phyloP scores from a whole-genome alignment of 306 rosid species.

The Gleditsia sinensis region DNA sequence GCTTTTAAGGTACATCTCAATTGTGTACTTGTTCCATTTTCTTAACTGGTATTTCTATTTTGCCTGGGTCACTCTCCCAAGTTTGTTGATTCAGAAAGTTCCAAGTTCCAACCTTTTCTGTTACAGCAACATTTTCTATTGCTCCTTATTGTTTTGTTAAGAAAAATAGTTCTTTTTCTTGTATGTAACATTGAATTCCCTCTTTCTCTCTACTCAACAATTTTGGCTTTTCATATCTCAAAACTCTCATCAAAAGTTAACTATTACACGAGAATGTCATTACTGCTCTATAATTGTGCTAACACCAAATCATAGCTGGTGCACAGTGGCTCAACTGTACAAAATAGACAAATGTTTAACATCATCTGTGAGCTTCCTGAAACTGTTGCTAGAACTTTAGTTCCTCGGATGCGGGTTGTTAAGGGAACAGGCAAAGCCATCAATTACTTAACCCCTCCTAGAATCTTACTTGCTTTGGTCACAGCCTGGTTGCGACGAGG shows the following conservation, averaged over 20 bases:
- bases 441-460: conserved; percentile 92
- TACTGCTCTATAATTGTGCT: conserved; percentile 6
- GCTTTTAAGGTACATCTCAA: conserved; percentile 66
- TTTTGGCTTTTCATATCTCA: not conserved
- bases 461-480: conserved; percentile 88
- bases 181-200: not conserved
- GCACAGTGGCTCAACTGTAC: conserved; percentile 81
- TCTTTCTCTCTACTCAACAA: not conserved
- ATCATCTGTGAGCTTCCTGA: conserved; percentile 95
- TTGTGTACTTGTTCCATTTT: conserved; percentile 14
- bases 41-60: not conserved
- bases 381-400: conserved; percentile 94
- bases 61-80: not conserved
- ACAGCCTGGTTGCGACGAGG: conserved; percentile 91
- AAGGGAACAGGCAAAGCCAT: conserved; percentile 90
- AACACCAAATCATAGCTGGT: conserved; percentile 29
- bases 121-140: conserved; percentile 6
- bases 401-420: conserved; percentile 92
- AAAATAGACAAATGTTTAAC: conserved; percentile 83
- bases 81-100: not conserved
- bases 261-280: not conserved
- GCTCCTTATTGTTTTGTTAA: not conserved
- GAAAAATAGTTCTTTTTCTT: not conserved
- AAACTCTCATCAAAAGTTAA: not conserved
- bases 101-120: not conserved